phyloP scores from a whole-genome alignment of 345 rosid genomes.

The Carallia brachiata region DNA sequence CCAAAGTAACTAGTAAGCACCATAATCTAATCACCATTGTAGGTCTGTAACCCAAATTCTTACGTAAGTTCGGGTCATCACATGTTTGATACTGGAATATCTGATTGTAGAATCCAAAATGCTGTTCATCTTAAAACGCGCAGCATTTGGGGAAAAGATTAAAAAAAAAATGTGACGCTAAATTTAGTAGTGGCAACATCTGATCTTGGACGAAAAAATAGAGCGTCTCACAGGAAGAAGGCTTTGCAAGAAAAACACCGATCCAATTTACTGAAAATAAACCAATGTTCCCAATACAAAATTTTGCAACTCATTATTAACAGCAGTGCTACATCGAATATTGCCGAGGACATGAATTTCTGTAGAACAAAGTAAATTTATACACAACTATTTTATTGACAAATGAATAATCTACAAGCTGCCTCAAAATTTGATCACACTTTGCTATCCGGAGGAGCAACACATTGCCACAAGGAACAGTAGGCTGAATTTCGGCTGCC shows the following conservation, averaged over 20 bases:
- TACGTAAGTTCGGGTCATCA: too few species aligned
- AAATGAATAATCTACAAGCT: conserved; percentile 8
- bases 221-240: too few species aligned
- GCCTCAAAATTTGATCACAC: conserved; percentile 37
- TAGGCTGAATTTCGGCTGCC: conserved; percentile 66
- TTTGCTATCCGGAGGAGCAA: conserved; percentile 76
- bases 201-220: too few species aligned
- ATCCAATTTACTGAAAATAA: not conserved
- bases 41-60: too few species aligned
- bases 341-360: not conserved
- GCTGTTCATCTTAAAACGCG: too few species aligned
- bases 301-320: conserved; percentile 1
- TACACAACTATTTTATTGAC: not conserved
- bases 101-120: too few species aligned
- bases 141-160: too few species aligned
- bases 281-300: not conserved
- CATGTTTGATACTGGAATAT: too few species aligned
- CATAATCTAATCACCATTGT: too few species aligned
- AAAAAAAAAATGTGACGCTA: too few species aligned
- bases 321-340: not conserved
- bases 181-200: too few species aligned
- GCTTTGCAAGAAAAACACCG: not conserved
- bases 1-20: too few species aligned
- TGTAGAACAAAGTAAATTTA: not conserved
- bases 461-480: conserved; percentile 84